These are phyloP conservation scores for Chenopodium album DNA, from an alignment of 148 eudicot genomes.

Conservation along the genomic window DNA sequence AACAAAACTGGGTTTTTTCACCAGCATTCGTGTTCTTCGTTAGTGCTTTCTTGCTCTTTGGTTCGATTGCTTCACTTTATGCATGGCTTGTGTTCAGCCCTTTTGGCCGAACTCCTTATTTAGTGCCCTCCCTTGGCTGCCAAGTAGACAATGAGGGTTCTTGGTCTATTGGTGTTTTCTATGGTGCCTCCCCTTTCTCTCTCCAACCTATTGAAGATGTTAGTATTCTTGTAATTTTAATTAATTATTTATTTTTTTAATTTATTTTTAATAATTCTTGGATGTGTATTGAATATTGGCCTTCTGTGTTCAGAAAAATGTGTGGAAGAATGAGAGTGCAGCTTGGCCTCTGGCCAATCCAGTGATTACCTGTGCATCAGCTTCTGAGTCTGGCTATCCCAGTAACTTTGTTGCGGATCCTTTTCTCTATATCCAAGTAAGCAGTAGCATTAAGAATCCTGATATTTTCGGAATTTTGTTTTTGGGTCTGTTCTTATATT, in stretches of 20 bases:
- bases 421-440: constrained; percentile 77
- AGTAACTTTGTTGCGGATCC: constrained; percentile 98
- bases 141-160: constrained; percentile 80
- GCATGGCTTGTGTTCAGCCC: constrained; percentile 56
- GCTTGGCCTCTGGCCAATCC: constrained; percentile 98
- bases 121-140: constrained; percentile 44
- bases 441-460: not conserved
- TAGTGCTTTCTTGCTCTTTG: constrained; percentile 39
- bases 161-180: constrained; percentile 87
- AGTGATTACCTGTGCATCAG: constrained; percentile 78
- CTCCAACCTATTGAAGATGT: constrained; percentile 77
- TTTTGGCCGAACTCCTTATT: constrained; percentile 37
- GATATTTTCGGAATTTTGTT: not conserved
- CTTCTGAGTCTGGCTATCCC: constrained; percentile 68
- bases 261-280: not conserved
- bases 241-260: not conserved
- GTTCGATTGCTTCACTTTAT: constrained; percentile 53
- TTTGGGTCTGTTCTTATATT: not conserved
- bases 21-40: constrained; percentile 52
- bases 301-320: constrained; percentile 46
- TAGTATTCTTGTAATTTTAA: constrained; percentile 21
- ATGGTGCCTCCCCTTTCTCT: constrained; percentile 75
- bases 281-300: not conserved
- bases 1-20: constrained; percentile 26
- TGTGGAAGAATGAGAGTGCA: constrained; percentile 52